Evolutionary conservation across 352 stramenopile species (phyloP).

Genomic region (Albugo laibachii): DNA sequence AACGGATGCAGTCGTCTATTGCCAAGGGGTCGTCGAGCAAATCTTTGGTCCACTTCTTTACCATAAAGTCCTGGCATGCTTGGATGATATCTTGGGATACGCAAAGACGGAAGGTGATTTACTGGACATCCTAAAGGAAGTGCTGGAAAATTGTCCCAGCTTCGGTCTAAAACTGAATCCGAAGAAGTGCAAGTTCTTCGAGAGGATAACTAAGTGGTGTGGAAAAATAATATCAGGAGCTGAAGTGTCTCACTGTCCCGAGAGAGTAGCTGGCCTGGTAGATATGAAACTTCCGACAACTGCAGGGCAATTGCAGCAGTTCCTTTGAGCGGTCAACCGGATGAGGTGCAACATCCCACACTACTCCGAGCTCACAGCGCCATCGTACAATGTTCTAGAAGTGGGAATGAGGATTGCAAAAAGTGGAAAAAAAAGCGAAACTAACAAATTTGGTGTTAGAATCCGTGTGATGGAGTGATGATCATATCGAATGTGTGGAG

Average conservation of each 20-base stretch:
- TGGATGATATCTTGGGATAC: neutral
- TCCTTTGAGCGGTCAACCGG: constrained; percentile 14
- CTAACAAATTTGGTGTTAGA: constrained; percentile 1
- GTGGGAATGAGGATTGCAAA: neutral
- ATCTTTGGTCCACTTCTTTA: neutral
- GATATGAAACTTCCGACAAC: constrained; percentile 1
- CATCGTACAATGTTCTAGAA: constrained; percentile 5
- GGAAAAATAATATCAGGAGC: neutral
- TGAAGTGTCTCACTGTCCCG: constrained; percentile 2
- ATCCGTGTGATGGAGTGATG: constrained; percentile 1
- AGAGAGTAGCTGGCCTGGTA: constrained; percentile 2
- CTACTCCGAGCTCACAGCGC: constrained; percentile 5
- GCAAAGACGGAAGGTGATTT: neutral
- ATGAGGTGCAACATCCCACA: constrained; percentile 14
- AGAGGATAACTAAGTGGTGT: neutral
- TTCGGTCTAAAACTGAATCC: constrained; percentile 2
- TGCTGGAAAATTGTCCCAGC: neutral
- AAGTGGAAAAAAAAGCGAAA: constrained; percentile 12
- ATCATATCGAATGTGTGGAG: constrained; percentile 3
- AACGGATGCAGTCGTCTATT: constrained; percentile 6
- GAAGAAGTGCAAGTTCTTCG: neutral
- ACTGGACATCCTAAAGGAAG: neutral
- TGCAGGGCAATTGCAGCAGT: constrained; percentile 12
- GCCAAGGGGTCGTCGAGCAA: constrained; percentile 1
- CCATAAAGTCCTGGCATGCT: neutral